Percentiles rank a stretch among this genome's conserved stretches.
phyloP scores from a whole-genome alignment of 2,329 filamentous ascomycete species.

The Exophiala sp. region DNA sequence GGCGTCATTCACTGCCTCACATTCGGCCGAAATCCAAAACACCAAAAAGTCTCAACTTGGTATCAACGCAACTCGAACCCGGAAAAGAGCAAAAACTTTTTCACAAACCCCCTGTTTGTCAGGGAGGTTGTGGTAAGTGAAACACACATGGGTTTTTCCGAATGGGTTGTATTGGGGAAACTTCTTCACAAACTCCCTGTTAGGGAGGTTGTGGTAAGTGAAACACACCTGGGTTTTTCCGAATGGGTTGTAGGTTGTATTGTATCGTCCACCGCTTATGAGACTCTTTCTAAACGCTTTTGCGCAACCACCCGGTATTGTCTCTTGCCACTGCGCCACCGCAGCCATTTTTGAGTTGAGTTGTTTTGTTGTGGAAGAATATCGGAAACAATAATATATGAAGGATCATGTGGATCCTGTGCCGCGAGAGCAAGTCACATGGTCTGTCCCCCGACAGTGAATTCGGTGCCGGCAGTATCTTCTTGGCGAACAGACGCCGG shows the following conservation, averaged over 20 bases:
- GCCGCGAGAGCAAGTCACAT: background rate
- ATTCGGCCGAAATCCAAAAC: background rate
- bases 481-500: background rate
- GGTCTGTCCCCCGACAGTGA: background rate
- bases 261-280: background rate
- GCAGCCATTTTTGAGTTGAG: background rate
- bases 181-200: background rate
- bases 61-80: background rate
- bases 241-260: too few species aligned
- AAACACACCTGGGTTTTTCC: slow-evolving; percentile 1
- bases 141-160: slow-evolving; percentile 1
- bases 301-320: slow-evolving; percentile 1
- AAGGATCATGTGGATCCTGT: background rate
- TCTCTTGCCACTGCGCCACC: background rate
- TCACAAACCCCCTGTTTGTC: background rate
- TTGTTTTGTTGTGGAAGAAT: background rate
- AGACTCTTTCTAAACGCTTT: slow-evolving; percentile 5
- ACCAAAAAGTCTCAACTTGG: background rate
- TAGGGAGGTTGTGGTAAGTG: background rate
- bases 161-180: too few species aligned
- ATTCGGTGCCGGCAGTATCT: background rate
- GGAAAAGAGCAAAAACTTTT: background rate
- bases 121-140: background rate
- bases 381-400: background rate
- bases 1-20: background rate